Conservation (phyloP, 129 eudicot species). For the Flaveria brownii region DNA sequence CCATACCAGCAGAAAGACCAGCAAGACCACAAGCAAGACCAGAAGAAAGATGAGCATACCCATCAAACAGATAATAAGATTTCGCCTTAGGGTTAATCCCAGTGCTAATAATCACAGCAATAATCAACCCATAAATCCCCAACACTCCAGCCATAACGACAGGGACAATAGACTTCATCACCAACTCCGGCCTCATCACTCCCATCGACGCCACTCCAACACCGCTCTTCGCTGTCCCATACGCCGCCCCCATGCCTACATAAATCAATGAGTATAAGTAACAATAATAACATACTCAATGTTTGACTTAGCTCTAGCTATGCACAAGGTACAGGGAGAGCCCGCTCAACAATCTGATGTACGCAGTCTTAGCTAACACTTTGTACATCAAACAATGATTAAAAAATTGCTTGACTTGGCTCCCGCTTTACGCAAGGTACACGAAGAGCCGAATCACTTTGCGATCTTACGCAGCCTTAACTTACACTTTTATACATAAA, state of each 20-base stretch:
- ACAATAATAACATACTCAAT: too few species aligned
- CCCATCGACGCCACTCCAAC: conserved; percentile 86
- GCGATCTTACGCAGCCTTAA: too few species aligned
- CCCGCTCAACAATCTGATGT: too few species aligned
- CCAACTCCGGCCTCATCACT: conserved; percentile 78
- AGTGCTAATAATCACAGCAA: conserved; percentile 43
- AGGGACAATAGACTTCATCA: conserved; percentile 78
- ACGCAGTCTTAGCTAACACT: too few species aligned
- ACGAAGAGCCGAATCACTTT: too few species aligned
- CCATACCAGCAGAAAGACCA: conserved; percentile 92
- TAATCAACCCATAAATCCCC: conserved; percentile 56
- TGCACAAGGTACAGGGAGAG: too few species aligned
- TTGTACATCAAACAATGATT: too few species aligned
- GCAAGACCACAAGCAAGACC: conserved; percentile 95
- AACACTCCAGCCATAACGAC: conserved; percentile 82
- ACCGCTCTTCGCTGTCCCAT: conserved; percentile 86
- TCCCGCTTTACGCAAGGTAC: too few species aligned
- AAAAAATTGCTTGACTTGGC: too few species aligned
- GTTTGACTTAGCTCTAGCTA: too few species aligned
- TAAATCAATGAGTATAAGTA: background rate
- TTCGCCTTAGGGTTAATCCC: conserved; percentile 72
- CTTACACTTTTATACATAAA: too few species aligned
- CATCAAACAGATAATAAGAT: conserved; percentile 76
- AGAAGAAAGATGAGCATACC: conserved; percentile 82
- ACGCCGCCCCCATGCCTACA: conserved; percentile 92